Evolutionary conservation across 1,284 basidiomycete genomes (phyloP).

Genomic region (Naganishia cerealis): DNA sequence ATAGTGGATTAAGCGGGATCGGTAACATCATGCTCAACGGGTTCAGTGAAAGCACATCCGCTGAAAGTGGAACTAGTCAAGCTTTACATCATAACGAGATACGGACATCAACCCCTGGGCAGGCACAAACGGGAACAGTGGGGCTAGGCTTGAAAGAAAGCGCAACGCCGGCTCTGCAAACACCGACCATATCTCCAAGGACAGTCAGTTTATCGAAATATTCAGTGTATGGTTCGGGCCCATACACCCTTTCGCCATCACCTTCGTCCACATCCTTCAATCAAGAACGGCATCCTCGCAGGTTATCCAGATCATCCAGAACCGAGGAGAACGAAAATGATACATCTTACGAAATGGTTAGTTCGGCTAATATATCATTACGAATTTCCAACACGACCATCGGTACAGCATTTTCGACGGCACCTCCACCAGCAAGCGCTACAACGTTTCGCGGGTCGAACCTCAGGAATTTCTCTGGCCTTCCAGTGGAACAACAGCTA

Average conservation of each 20-base stretch:
- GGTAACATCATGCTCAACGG: constrained; percentile 7
- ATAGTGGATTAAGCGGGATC: constrained; percentile 1
- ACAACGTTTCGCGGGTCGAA: neutral
- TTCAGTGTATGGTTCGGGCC: neutral
- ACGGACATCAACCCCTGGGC: neutral
- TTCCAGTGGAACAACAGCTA: neutral
- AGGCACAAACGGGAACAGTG: neutral
- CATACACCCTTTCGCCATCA: neutral
- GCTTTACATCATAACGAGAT: neutral
- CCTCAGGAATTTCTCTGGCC: neutral
- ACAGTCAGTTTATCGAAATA: neutral
- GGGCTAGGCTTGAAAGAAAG: neutral
- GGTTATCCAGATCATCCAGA: neutral
- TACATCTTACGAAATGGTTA: constrained; percentile 19
- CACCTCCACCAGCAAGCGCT: neutral
- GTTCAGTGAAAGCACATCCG: neutral
- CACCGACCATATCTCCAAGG: constrained; percentile 10
- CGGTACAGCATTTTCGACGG: neutral
- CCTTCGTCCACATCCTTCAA: neutral
- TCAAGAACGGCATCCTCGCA: too few relatives aligned
- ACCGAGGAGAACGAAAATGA: neutral
- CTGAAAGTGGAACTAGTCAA: neutral
- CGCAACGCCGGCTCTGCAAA: neutral
- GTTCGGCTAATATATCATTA: constrained; percentile 1
- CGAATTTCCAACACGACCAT: neutral